phyloP scores from a whole-genome alignment of 2,329 filamentous ascomycete species.

The Tolypocladium ovalisporum region DNA sequence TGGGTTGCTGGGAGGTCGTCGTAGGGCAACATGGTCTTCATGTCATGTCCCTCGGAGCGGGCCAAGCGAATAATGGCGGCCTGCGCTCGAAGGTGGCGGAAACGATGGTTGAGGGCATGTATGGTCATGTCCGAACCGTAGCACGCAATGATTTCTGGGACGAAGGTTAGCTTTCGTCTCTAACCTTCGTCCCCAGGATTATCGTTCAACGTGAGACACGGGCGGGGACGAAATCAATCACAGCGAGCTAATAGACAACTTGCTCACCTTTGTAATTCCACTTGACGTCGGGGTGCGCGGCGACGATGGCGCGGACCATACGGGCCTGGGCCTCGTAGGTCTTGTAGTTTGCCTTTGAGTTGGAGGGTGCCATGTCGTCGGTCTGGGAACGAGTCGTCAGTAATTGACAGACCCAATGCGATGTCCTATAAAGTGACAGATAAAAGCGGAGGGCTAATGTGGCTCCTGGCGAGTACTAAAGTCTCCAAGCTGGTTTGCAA shows the following conservation, averaged over 20 bases:
- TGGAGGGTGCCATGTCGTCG: conserved; percentile 30
- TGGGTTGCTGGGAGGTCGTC: conserved; percentile 25
- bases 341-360: conserved; percentile 42
- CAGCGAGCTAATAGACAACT: conserved; percentile 1
- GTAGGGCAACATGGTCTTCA: conserved; percentile 27
- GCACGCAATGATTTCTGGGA: conserved; percentile 34
- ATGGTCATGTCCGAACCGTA: conserved; percentile 39
- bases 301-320: conserved; percentile 49
- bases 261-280: conserved; percentile 52
- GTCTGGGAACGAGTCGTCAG: neutral
- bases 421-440: too few species aligned
- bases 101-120: conserved; percentile 38
- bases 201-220: neutral
- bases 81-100: conserved; percentile 34
- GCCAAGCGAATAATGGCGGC: conserved; percentile 25
- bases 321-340: conserved; percentile 49
- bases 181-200: conserved; percentile 9
- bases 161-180: conserved; percentile 20
- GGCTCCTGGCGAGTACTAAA: neutral
- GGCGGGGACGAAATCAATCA: neutral
- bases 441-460: neutral
- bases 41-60: conserved; percentile 25
- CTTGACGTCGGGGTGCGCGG: conserved; percentile 40
- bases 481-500: neutral
- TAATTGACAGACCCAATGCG: neutral